Conservation (phyloP, 2,329 filamentous ascomycete species). For the Fusarium verticillioides region DNA sequence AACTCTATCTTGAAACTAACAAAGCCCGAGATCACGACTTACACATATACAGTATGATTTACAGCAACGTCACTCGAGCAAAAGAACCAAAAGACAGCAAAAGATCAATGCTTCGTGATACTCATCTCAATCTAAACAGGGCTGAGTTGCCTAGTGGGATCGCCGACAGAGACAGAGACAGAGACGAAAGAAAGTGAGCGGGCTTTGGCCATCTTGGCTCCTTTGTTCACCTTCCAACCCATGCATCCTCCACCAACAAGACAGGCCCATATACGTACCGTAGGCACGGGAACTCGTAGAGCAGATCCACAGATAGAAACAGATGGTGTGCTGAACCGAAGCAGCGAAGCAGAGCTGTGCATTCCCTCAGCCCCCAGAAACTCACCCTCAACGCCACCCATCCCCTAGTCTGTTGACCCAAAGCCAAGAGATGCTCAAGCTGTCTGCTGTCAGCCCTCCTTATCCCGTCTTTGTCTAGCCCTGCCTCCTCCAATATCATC, state of each 20-base stretch:
- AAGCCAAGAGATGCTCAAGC: background rate
- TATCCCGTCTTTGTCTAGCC: constrained; percentile 33
- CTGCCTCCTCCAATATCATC: background rate
- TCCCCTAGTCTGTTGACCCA: background rate
- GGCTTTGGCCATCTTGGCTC: constrained; percentile 11
- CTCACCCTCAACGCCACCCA: background rate
- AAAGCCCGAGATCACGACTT: background rate
- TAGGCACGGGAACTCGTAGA: background rate
- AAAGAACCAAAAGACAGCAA: background rate
- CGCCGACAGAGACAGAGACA: background rate
- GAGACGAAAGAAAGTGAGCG: background rate
- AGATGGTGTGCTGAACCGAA: constrained; percentile 14
- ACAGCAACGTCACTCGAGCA: background rate
- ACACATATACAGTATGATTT: background rate
- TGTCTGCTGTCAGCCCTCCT: constrained; percentile 21
- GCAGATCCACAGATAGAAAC: constrained; percentile 7
- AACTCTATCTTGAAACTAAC: constrained; percentile 19
- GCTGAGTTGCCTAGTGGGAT: constrained; percentile 10
- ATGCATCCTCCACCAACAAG: constrained; percentile 24
- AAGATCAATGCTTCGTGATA: background rate
- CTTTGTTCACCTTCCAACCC: constrained; percentile 30
- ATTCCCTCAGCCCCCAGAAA: constrained; percentile 33
- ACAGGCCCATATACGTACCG: constrained; percentile 6
- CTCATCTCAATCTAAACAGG: background rate
- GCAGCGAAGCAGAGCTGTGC: background rate